These are phyloP conservation scores for Pelagophyceae sp. DNA, from an alignment of 352 stramenopile genomes.

Conservation along the genomic window DNA sequence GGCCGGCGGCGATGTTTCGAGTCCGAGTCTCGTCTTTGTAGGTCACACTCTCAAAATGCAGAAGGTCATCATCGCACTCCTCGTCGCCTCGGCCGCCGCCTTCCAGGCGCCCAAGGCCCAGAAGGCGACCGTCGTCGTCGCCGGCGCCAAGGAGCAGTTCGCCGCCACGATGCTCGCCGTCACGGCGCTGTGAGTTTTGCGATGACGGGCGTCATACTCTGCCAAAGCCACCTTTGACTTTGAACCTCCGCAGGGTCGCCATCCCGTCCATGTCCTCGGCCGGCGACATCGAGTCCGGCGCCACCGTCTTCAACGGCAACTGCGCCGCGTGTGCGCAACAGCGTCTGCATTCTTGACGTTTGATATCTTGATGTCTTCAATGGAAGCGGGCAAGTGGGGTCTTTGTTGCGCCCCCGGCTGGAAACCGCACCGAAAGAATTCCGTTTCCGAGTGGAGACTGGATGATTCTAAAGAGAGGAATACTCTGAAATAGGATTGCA, in stretches of 20 bases:
- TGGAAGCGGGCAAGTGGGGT: too few relatives aligned
- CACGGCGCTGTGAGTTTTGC: not conserved
- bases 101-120: not conserved
- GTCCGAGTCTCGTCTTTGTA: not conserved
- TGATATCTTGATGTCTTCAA: too few relatives aligned
- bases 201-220: not conserved
- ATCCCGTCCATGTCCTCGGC: conserved; percentile 11
- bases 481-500: too few relatives aligned
- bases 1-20: not conserved
- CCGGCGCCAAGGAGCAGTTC: not conserved
- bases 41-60: not conserved
- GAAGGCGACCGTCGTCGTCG: not conserved
- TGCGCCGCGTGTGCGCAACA: conserved; percentile 25
- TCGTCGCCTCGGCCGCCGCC: not conserved
- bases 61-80: not conserved
- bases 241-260: not conserved
- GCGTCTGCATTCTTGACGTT: too few relatives aligned
- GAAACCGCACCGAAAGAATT: too few relatives aligned
- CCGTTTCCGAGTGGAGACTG: too few relatives aligned
- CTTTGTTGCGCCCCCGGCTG: too few relatives aligned
- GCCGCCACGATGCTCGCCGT: not conserved
- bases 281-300: conserved; percentile 22
- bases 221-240: not conserved
- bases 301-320: conserved; percentile 26
- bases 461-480: too few relatives aligned